Evolutionary conservation across 805 yeast species (phyloP), one percentile per base, ranked within the genome.

Genomic region (Sungouiozyma ichnusensis): DNA sequence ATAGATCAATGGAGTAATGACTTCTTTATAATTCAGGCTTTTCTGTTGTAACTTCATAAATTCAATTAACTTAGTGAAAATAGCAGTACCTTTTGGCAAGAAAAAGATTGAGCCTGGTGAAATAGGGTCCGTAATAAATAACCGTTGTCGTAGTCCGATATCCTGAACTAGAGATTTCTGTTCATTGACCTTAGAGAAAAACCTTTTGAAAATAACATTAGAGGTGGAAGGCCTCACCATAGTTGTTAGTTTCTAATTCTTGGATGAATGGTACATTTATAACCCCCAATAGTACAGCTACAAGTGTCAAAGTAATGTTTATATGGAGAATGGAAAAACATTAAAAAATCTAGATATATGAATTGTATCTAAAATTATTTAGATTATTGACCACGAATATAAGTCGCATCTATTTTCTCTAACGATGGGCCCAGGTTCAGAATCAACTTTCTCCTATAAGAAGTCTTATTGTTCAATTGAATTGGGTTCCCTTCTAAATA

Each of bases 21-120:
- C 97, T 63, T 92, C 97, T 44, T 84, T 79, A 55, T 87, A 92
- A 46, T 72, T 75, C 16, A 74, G 64, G 60, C 87, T 94, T 31
- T 54, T 53, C 38, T 57, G 59, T 56, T 86, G 96, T 34, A 77
- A 65, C 56, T 85, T 83, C 90, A 92, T 88, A 61, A 87, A 92
- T 35, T 69, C 70, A 13, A 85, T 69, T 45, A 92, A 65, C 49
- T 77, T 81, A 60, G 86, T 85, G 67, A 88, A 84, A 19, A 92
- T 73, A 36, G 90, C 68, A 1, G 97, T 78, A 2, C 98, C 98
- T 55, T 86, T 87, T 1, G 97, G 97, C 33, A 90, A 68, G 53
- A 92, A 86, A 67, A 92, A 92, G 1, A 85, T 75, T 0, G 94
- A 83, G 0, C 98, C 98, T 0, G 97, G 97, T 0, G 97, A 81